phyloP scores from a whole-genome alignment of 2,329 filamentous ascomycete species.

The Cladosporium sp. region DNA sequence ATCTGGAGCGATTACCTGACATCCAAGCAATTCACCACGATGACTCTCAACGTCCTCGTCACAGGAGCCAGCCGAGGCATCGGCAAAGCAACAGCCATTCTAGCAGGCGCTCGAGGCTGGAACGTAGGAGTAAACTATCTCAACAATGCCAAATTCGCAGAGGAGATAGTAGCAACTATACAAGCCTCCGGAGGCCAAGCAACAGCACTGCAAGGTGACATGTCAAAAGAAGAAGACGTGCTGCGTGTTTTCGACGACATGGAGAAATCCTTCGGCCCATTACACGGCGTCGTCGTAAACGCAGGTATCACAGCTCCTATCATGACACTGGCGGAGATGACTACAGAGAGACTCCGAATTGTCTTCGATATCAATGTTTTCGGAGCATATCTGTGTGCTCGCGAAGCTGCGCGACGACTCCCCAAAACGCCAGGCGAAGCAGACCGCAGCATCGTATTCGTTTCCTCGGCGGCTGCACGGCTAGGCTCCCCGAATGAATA shows the following conservation, averaged over 20 bases:
- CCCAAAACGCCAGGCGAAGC: constrained; percentile 19
- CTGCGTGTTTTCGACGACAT: constrained; percentile 27
- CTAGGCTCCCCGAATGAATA: constrained; percentile 32
- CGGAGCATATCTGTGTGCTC: constrained; percentile 32
- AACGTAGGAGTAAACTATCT: constrained; percentile 32
- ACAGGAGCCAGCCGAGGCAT: constrained; percentile 32
- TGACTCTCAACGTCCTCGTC: constrained; percentile 26
- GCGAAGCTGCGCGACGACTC: constrained; percentile 30
- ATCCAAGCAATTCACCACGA: not conserved
- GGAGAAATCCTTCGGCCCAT: constrained; percentile 24
- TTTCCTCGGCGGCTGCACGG: constrained; percentile 31
- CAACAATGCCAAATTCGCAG: constrained; percentile 24
- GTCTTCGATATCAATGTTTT: constrained; percentile 33
- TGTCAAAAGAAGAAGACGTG: constrained; percentile 29
- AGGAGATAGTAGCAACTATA: constrained; percentile 25
- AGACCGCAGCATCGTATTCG: constrained; percentile 29
- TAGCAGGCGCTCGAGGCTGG: constrained; percentile 30
- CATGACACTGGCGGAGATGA: constrained; percentile 29
- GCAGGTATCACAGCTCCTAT: constrained; percentile 31
- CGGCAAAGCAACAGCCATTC: constrained; percentile 28
- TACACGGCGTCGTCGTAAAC: constrained; percentile 32
- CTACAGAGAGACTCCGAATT: constrained; percentile 23
- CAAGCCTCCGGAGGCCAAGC: constrained; percentile 27
- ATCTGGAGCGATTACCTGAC: not conserved
- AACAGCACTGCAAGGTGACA: constrained; percentile 24